Evolutionary conservation across 345 rosid species (phyloP).

Genomic region (Microcos paniculata): DNA sequence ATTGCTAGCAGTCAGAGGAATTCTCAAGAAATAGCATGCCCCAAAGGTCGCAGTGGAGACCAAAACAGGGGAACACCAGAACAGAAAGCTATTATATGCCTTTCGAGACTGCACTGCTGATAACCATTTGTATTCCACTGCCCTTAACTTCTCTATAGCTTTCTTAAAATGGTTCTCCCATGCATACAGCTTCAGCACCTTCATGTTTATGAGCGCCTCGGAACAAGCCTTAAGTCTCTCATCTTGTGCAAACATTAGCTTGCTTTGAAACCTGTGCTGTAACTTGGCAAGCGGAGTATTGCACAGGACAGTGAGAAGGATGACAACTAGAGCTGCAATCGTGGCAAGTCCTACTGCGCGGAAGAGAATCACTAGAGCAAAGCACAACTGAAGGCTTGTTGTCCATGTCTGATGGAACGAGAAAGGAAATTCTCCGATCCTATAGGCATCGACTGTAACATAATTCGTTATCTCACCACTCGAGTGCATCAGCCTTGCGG

Average conservation of each 20-base stretch:
- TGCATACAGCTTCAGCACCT: conserved; percentile 86
- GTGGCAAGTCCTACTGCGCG: conserved; percentile 87
- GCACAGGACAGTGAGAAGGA: conserved; percentile 70
- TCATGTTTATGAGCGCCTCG: conserved; percentile 91
- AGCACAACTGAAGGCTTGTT: conserved; percentile 75
- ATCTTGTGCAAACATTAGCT: conserved; percentile 80
- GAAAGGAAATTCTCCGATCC: conserved; percentile 91
- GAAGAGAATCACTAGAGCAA: conserved; percentile 72
- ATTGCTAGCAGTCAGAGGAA: conserved; percentile 79
- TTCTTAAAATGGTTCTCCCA: conserved; percentile 91
- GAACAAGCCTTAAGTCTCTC: conserved; percentile 73
- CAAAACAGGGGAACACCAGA: conserved; percentile 90
- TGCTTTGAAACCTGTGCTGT: conserved; percentile 79
- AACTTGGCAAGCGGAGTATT: conserved; percentile 92
- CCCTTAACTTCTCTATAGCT: conserved; percentile 71
- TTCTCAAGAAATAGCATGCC: conserved; percentile 71
- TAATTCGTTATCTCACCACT: conserved; percentile 92
- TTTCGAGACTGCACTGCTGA: conserved; percentile 76
- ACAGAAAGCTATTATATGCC: conserved; percentile 65
- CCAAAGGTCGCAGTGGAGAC: conserved; percentile 88
- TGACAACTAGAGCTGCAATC: conserved; percentile 71
- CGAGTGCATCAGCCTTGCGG: conserved; percentile 73
- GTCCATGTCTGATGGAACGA: conserved; percentile 99
- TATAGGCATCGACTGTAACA: conserved; percentile 87
- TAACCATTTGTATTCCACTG: conserved; percentile 60